Evolutionary conservation across 179 eudicot genomes (phyloP).

Genomic region (Actinidia polygama): DNA sequence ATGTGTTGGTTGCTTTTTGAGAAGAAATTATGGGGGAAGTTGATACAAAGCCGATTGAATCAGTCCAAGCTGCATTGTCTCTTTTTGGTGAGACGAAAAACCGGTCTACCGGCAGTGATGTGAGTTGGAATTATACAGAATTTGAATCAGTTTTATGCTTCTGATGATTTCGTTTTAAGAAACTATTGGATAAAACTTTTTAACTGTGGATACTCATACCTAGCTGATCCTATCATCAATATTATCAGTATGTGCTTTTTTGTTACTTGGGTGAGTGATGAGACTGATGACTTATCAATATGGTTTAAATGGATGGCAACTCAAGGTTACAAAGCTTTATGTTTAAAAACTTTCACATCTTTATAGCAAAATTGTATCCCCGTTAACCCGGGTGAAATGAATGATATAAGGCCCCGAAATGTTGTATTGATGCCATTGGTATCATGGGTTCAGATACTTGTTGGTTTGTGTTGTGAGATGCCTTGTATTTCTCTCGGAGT

Average conservation of each 20-base stretch:
- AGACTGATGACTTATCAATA: no score
- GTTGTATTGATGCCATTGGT: not conserved
- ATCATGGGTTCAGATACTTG: no score
- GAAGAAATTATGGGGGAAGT: slow-evolving; percentile 37
- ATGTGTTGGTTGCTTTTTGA: not conserved
- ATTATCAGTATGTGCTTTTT: no score
- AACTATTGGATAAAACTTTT: no score
- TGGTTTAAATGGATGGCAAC: not conserved
- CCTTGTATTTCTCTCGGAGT: no score
- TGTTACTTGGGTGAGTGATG: no score
- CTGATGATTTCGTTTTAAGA: not conserved
- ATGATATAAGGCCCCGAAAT: not conserved
- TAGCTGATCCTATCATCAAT: no score
- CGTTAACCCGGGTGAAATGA: not conserved
- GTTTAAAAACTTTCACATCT: no score
- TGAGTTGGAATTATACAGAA: slow-evolving; percentile 12
- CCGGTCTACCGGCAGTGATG: slow-evolving; percentile 17
- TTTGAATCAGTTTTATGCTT: not conserved
- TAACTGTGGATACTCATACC: not conserved
- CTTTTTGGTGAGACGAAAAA: slow-evolving; percentile 32
- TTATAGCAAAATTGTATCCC: not conserved
- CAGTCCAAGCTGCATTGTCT: slow-evolving; percentile 33
- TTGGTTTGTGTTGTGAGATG: no score
- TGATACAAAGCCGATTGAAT: slow-evolving; percentile 37
- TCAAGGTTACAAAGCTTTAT: not conserved